Evolutionary conservation across 495 filamentous ascomycete species (phyloP), one percentile per base, ranked within the genome.

Genomic region (Tuber aestivum): DNA sequence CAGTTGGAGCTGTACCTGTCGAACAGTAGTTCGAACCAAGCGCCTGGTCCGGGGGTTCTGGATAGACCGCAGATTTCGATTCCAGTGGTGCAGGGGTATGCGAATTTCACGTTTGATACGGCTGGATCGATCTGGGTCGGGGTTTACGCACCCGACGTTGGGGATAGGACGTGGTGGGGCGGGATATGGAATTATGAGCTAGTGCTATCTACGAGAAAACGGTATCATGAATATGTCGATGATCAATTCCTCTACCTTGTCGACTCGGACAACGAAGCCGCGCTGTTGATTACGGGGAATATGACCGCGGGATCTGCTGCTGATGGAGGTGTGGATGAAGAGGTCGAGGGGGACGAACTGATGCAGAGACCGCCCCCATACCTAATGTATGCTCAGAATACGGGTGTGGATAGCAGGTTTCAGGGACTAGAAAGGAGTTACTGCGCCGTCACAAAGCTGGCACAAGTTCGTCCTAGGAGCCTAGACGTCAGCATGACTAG

Each of bases 1-100:
- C 93, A 94, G 79, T 87, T 98, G 41, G 87, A 90, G 16, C 83
- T 98, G 4, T 97, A 91, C 80, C 84, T 97, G 56, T 97, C 94
- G 18, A 90, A 86, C 10, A 88, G 89, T 0, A 71, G 86, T 12
- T 86, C 86, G 16, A 91, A 95, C 79, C 85, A 87, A 50, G 85
- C 88, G 21, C 94, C 95, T 5, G 92, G 93, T 0, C 91, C 91
- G 1, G 84, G 85, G 2, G 79, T 81, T 4, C 72, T 86, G 42
- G 84, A 89, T 65, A 75, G 84, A 44, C 75, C 77, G 3, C 86
- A 89, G 45, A 85, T 85, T n/a, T 78, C 80, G 18, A 78, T 88
- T 41, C 75, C 80, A 0, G 83, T 91, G 5, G 81, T 85, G 16
- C 84, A 84, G 41, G 95, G 96, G 0, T 94, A 90, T 79, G 90